phyloP scores from a whole-genome alignment of 139 green algal genomes.

The Auxenochlorella protothecoides region DNA sequence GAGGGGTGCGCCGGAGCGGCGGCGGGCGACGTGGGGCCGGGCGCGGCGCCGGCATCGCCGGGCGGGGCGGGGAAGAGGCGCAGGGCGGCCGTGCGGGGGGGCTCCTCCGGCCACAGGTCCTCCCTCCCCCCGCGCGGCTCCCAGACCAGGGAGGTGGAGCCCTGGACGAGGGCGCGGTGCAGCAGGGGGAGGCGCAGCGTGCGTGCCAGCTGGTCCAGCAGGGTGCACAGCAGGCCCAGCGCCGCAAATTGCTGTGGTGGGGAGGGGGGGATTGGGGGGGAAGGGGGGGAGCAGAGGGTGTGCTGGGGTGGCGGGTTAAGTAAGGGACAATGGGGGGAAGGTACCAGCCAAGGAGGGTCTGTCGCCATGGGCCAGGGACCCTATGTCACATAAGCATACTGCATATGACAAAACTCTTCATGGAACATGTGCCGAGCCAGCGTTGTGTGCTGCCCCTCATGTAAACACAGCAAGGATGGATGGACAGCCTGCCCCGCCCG shows the following conservation, averaged over 20 bases:
- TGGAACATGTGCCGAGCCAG: no score
- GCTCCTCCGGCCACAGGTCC: conserved; percentile 43
- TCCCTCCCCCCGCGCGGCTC: conserved; percentile 21
- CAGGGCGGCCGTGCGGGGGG: conserved; percentile 24
- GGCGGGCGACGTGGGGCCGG: conserved; percentile 5
- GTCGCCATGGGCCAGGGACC: background rate
- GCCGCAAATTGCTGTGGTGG: conserved; percentile 27
- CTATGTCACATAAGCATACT: background rate
- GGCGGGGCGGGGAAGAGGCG: conserved; percentile 27
- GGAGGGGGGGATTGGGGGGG: background rate
- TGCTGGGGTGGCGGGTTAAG: no score
- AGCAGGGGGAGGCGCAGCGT: conserved; percentile 49
- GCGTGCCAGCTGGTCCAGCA: conserved; percentile 42
- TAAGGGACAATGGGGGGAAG: no score
- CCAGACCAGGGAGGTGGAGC: conserved; percentile 46
- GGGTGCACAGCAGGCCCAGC: conserved; percentile 53
- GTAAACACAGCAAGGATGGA: no score
- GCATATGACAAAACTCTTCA: background rate
- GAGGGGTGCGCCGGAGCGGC: conserved; percentile 14
- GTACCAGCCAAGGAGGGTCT: background rate
- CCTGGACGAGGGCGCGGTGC: conserved; percentile 43
- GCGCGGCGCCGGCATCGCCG: background rate
- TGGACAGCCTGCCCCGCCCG: no score
- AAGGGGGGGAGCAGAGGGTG: background rate
- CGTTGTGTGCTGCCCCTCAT: no score